Evolutionary conservation across 352 stramenopile genomes (phyloP).

Genomic region (Phytophthora brassicae): DNA sequence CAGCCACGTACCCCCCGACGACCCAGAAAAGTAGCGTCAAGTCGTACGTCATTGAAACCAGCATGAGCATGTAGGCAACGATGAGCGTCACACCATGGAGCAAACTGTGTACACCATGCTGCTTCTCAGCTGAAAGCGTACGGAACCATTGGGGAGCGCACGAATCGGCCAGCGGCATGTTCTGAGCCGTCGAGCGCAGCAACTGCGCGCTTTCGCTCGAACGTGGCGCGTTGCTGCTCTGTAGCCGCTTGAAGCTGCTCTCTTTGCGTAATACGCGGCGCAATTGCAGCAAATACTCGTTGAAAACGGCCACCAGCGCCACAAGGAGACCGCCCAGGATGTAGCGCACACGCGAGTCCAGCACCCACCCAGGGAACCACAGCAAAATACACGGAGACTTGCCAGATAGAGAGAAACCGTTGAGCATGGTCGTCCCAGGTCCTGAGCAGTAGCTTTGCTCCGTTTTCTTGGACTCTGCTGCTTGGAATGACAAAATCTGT

Average conservation of each 20-base stretch:
- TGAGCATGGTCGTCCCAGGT: slow-evolving; percentile 73
- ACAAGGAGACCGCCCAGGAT: slow-evolving; percentile 54
- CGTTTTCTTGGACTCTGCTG: slow-evolving; percentile 9
- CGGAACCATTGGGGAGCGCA: slow-evolving; percentile 60
- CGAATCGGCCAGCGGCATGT: slow-evolving; percentile 33
- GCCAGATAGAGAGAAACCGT: slow-evolving; percentile 57
- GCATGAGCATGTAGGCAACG: slow-evolving; percentile 80
- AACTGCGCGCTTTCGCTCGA: slow-evolving; percentile 43
- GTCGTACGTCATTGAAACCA: slow-evolving; percentile 83
- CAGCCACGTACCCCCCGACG: slow-evolving; percentile 57
- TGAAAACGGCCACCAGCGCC: slow-evolving; percentile 60
- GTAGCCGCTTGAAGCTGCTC: slow-evolving; percentile 50
- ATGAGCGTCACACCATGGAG: slow-evolving; percentile 66
- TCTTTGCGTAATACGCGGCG: slow-evolving; percentile 66
- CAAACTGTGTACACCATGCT: slow-evolving; percentile 52
- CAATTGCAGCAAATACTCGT: slow-evolving; percentile 75
- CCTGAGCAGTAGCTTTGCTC: slow-evolving; percentile 52
- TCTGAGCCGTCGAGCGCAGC: slow-evolving; percentile 41
- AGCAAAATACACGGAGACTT: slow-evolving; percentile 60
- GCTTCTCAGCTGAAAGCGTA: slow-evolving; percentile 44
- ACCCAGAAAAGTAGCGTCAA: slow-evolving; percentile 56
- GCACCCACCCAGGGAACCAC: slow-evolving; percentile 76
- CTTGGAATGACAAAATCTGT: slow-evolving; percentile 50
- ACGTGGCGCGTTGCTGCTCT: slow-evolving; percentile 13
- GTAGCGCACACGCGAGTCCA: slow-evolving; percentile 58